Evolutionary conservation across 805 yeast species (phyloP).

Genomic region (Candida gorgasii): DNA sequence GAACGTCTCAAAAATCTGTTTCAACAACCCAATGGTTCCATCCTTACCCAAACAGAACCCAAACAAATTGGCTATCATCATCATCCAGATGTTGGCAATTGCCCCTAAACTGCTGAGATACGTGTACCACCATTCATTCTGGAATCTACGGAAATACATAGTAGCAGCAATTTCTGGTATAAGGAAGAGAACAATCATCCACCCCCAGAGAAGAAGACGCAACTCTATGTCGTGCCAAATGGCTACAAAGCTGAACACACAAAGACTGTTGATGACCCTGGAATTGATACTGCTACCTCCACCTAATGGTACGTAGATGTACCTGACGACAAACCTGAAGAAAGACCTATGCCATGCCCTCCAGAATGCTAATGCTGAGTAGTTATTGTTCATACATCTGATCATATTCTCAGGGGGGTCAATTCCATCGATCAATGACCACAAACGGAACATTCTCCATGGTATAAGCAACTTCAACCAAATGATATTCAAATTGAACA

Average conservation of each 20-base stretch:
- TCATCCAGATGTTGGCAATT: slow-evolving; percentile 89
- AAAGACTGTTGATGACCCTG: slow-evolving; percentile 71
- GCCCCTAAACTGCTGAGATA: slow-evolving; percentile 86
- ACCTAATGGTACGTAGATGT: slow-evolving; percentile 89
- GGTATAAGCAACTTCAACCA: slow-evolving; percentile 94
- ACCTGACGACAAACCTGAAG: slow-evolving; percentile 86
- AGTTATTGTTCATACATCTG: slow-evolving; percentile 92
- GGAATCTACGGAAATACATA: slow-evolving; percentile 39
- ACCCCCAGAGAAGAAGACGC: slow-evolving; percentile 89
- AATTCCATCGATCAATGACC: slow-evolving; percentile 90
- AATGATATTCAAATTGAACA: slow-evolving; percentile 84
- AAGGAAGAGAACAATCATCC: slow-evolving; percentile 85
- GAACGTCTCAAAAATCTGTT: slow-evolving; percentile 70
- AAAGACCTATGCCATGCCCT: slow-evolving; percentile 97
- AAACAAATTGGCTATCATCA: slow-evolving; percentile 94
- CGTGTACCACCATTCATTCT: slow-evolving; percentile 66
- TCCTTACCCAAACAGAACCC: slow-evolving; percentile 94
- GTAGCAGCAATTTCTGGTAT: slow-evolving; percentile 81
- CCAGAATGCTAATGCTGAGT: slow-evolving; percentile 95
- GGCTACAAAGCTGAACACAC: slow-evolving; percentile 94
- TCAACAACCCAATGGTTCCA: slow-evolving; percentile 67
- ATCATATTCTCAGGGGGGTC: slow-evolving; percentile 99
- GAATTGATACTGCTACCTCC: slow-evolving; percentile 63
- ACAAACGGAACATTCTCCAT: slow-evolving; percentile 91
- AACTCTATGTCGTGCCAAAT: slow-evolving; percentile 97